Evolutionary conservation across 257 asterid genomes (phyloP).

Genomic region (Gentiana dahurica): DNA sequence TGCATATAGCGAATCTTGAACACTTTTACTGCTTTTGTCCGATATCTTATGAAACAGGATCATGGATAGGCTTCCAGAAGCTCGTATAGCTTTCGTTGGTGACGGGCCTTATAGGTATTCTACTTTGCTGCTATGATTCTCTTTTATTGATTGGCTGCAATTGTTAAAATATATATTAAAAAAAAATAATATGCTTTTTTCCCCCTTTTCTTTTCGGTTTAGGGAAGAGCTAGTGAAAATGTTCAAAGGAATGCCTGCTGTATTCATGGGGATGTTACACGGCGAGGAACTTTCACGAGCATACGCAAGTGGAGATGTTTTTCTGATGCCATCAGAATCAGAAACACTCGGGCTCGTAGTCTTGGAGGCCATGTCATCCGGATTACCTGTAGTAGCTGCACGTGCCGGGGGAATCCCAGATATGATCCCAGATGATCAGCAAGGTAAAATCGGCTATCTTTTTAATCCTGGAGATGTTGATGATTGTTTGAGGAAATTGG

Average conservation of each 20-base stretch:
- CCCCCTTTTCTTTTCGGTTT: constrained; percentile 3
- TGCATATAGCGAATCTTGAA: too few relatives aligned
- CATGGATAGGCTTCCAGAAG: constrained; percentile 84
- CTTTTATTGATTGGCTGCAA: neutral
- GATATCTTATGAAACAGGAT: constrained; percentile 47
- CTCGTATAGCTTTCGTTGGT: constrained; percentile 81
- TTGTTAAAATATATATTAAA: neutral
- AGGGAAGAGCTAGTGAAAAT: constrained; percentile 78
- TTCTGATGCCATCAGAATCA: constrained; percentile 89
- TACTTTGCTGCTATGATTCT: constrained; percentile 3
- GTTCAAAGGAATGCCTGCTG: constrained; percentile 76
- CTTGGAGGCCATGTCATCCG: constrained; percentile 96
- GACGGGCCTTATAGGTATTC: constrained; percentile 92
- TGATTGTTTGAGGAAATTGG: constrained; percentile 74
- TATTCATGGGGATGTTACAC: constrained; percentile 76
- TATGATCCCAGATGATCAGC: constrained; percentile 73
- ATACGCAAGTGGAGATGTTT: constrained; percentile 89
- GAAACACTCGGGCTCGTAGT: constrained; percentile 91
- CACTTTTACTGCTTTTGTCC: neutral
- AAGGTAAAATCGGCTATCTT: constrained; percentile 76
- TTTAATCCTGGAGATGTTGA: constrained; percentile 76
- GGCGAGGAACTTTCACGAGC: constrained; percentile 97
- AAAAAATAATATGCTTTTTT: neutral
- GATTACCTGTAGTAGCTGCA: constrained; percentile 89
- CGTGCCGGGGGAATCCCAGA: constrained; percentile 98